phyloP scores from a whole-genome alignment of 352 stramenopile species.

The Phytophthora lateralis region DNA sequence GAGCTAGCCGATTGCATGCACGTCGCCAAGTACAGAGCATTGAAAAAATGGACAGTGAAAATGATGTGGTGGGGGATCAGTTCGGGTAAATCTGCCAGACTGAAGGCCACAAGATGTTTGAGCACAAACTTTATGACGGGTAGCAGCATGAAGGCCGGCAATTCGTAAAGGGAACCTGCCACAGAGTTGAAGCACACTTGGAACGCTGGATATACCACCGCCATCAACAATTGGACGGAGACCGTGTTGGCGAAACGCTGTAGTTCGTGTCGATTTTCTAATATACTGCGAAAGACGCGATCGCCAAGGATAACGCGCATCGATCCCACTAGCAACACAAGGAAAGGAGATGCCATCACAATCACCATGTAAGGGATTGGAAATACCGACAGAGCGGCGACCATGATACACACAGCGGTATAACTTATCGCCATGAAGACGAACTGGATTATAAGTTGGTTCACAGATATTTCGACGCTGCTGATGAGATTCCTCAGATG shows the following conservation, averaged over 20 bases:
- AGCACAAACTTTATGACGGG: slow-evolving; percentile 31
- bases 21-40: slow-evolving; percentile 30
- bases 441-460: slow-evolving; percentile 10
- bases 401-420: background rate
- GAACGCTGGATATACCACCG: slow-evolving; percentile 32
- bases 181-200: slow-evolving; percentile 22
- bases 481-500: slow-evolving; percentile 15
- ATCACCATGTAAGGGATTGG: slow-evolving; percentile 34
- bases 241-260: slow-evolving; percentile 5
- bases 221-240: slow-evolving; percentile 16
- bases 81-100: slow-evolving; percentile 16
- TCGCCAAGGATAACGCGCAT: slow-evolving; percentile 8
- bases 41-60: slow-evolving; percentile 39
- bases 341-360: slow-evolving; percentile 7
- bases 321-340: slow-evolving; percentile 5
- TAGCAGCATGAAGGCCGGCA: slow-evolving; percentile 26
- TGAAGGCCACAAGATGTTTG: slow-evolving; percentile 27
- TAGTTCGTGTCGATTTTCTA: slow-evolving; percentile 13
- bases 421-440: slow-evolving; percentile 6
- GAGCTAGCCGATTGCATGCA: slow-evolving; percentile 32
- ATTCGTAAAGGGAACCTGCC: slow-evolving; percentile 20
- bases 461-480: slow-evolving; percentile 2
- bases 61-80: slow-evolving; percentile 31
- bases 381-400: slow-evolving; percentile 18
- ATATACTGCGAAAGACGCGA: slow-evolving; percentile 2